A percentile compares a stretch with the other conserved stretches of the same genome.
Evolutionary conservation across 2,329 filamentous ascomycete species (phyloP).

Genomic region (Hymenoscyphus fructigenus): DNA sequence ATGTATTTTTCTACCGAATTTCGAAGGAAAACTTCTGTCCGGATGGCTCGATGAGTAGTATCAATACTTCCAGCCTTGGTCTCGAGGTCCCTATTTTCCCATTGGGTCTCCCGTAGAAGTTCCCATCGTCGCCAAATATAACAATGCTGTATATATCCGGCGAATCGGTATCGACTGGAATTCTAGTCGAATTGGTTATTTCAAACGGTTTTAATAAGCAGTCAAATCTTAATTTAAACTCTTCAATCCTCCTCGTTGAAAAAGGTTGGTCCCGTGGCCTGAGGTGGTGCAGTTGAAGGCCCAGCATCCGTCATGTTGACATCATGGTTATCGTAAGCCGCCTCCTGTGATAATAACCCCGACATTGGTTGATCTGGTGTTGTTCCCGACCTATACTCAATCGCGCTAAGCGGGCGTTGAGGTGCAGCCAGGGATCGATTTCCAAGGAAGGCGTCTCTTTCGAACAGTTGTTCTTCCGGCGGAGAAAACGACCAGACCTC

Average conservation of each 20-base stretch:
- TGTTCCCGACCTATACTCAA: conserved; percentile 30
- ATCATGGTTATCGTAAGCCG: conserved; percentile 26
- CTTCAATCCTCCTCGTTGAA: conserved; percentile 34
- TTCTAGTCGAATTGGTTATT: neutral
- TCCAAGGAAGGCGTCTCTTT: conserved; percentile 37
- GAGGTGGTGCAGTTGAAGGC: conserved; percentile 33
- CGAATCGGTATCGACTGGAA: neutral
- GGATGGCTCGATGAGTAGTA: neutral
- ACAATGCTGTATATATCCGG: neutral
- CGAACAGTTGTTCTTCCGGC: conserved; percentile 63
- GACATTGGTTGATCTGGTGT: conserved; percentile 32
- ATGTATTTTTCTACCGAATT: neutral
- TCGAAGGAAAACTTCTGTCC: neutral
- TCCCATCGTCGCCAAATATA: neutral
- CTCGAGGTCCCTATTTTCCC: neutral
- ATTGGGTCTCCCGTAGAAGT: neutral
- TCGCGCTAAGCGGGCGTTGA: conserved; percentile 34
- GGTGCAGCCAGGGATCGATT: conserved; percentile 27
- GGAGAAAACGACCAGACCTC: conserved; percentile 98
- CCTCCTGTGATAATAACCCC: conserved; percentile 23
- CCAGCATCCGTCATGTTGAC: conserved; percentile 34
- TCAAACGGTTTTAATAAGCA: neutral
- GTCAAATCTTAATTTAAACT: neutral
- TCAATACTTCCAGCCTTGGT: neutral
- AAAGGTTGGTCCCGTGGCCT: conserved; percentile 32